Conservation (phyloP, 73 alveolate genomes). For the Paramecium octaurelia region DNA sequence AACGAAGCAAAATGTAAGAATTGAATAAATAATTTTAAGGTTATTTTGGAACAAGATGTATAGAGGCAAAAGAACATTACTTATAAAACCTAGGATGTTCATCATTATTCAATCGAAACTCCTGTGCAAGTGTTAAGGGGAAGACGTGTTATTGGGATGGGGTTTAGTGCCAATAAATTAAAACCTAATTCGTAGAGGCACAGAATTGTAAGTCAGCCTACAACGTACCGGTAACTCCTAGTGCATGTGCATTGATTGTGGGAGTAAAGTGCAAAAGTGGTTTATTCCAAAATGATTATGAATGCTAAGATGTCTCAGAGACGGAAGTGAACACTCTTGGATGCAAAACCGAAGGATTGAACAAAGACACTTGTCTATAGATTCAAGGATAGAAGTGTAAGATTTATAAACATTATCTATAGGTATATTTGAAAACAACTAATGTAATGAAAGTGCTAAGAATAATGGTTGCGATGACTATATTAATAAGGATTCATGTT, state of each 20-base stretch:
- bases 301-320: not conserved
- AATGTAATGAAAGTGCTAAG: not conserved
- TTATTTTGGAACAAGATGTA: conserved; percentile 23
- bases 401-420: not conserved
- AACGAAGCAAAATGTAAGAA: not conserved
- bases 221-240: not conserved
- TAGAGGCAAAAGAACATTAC: not conserved
- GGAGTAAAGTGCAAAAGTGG: conserved; percentile 4
- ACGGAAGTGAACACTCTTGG: not conserved
- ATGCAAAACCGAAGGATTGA: not conserved
- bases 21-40: not conserved
- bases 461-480: not conserved
- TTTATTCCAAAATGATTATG: not conserved
- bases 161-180: not conserved
- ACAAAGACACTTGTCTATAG: not conserved
- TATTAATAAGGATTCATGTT: not conserved
- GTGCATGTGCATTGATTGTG: not conserved
- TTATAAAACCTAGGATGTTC: conserved; percentile 1
- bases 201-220: not conserved
- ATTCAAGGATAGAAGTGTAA: not conserved
- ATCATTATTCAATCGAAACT: not conserved
- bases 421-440: not conserved
- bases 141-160: not conserved
- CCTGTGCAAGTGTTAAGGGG: not conserved
- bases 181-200: not conserved